Conservation (phyloP, 2,329 filamentous ascomycete species). For the Nakataea oryzae region DNA sequence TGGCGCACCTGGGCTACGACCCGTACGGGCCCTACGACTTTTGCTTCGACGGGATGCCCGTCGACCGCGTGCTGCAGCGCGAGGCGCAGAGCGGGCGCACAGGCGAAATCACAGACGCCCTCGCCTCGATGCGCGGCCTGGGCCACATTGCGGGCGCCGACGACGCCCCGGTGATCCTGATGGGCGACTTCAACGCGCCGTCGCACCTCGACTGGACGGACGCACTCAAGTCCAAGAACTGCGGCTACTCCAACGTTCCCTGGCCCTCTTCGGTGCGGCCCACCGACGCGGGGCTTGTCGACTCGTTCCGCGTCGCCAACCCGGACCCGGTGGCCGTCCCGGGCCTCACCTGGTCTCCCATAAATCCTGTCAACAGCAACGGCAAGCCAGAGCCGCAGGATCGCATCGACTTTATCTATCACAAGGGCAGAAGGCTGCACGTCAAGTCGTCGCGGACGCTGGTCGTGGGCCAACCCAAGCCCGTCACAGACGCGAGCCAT, state of each 20-base stretch:
- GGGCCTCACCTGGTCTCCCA: conserved; percentile 29
- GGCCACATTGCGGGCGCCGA: conserved; percentile 18
- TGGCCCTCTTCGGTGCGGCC: conserved; percentile 28
- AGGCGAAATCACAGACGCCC: conserved; percentile 23
- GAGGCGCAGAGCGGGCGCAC: conserved; percentile 26
- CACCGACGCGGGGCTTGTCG: conserved; percentile 23
- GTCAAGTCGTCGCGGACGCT: conserved; percentile 18
- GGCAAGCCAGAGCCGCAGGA: conserved; percentile 24
- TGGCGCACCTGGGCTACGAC: conserved; percentile 23
- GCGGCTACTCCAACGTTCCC: conserved; percentile 19
- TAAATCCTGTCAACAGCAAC: conserved; percentile 20
- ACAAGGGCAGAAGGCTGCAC: conserved; percentile 21
- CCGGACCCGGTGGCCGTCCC: conserved; percentile 21
- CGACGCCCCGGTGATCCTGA: conserved; percentile 22
- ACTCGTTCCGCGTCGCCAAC: conserved; percentile 26
- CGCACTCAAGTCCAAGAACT: conserved; percentile 20
- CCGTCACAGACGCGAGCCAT: conserved; percentile 19
- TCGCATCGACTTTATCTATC: conserved; percentile 31
- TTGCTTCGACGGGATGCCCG: conserved; percentile 24
- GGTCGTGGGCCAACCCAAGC: conserved; percentile 21
- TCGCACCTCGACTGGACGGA: conserved; percentile 31
- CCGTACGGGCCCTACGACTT: conserved; percentile 33
- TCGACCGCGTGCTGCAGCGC: conserved; percentile 20
- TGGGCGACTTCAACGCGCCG: conserved; percentile 32
- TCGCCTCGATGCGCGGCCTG: conserved; percentile 18